phyloP scores from a whole-genome alignment of 2,329 filamentous ascomycete genomes.

The Colletotrichum chrysophilum region DNA sequence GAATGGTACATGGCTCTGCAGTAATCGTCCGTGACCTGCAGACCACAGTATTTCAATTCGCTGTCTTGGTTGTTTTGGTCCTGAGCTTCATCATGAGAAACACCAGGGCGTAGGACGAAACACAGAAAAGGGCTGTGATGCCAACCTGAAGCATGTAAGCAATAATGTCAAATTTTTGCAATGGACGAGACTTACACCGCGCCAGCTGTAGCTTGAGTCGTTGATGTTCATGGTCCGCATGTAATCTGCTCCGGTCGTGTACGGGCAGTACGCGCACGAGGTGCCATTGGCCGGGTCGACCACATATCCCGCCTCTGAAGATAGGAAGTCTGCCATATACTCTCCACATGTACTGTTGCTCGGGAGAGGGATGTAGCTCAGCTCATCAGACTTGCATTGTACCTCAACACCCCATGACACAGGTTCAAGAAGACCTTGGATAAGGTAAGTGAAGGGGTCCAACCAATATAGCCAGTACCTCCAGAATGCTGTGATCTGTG shows the following conservation, averaged over 20 bases:
- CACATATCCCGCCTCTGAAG: neutral
- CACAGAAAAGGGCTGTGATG: constrained; percentile 48
- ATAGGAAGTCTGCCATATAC: neutral
- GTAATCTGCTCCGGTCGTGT: constrained; percentile 23
- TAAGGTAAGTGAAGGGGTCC: constrained; percentile 46
- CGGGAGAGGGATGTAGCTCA: constrained; percentile 2
- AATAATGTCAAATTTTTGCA: neutral
- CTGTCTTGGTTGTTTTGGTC: constrained; percentile 49
- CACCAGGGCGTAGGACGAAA: constrained; percentile 45
- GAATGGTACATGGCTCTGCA: neutral
- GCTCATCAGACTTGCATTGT: constrained; percentile 35
- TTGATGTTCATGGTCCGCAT: constrained; percentile 23
- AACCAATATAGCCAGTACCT: constrained; percentile 43
- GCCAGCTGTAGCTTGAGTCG: constrained; percentile 22
- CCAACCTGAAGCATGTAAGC: neutral
- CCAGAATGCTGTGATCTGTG: constrained; percentile 28
- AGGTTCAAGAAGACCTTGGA: constrained; percentile 40
- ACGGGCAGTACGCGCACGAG: constrained; percentile 19
- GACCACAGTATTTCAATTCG: neutral
- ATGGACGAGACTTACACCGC: constrained; percentile 12
- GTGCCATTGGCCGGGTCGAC: neutral
- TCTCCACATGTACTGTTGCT: neutral
- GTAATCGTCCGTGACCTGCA: no score
- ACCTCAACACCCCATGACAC: constrained; percentile 44
- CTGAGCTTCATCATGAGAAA: constrained; percentile 53